Evolutionary conservation across 805 yeast species (phyloP), one percentile per base, ranked within the genome.

Genomic region (Huiozyma naganishii): DNA sequence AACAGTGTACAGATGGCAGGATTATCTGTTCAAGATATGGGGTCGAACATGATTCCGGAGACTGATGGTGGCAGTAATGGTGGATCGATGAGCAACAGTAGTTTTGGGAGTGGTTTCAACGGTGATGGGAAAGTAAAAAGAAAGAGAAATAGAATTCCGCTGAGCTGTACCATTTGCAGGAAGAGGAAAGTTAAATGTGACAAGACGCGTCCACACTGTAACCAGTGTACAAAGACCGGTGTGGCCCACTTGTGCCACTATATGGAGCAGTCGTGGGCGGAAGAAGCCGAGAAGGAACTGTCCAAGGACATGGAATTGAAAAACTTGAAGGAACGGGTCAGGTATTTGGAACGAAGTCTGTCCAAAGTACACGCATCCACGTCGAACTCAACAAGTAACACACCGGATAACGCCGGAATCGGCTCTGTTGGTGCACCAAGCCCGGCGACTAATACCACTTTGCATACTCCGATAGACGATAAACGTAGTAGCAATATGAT

Each of bases 241-340:
- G 80, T 76, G 11, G 72, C 72, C 6, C 80, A 76, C 53, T 58
- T 76, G 13, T 76, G 81, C 46, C 75, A 73, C 42, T 76, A 74
- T 49, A 65, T 76, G 50, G 79, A 74, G 48, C 81, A 79, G 36
- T 64, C 69, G n/a, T 76, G 81, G 81, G 80, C 80, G 59, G 52
- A 63, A 54, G 55, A 64, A 50, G 58, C 63, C 65, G 53, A 83
- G 75, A 58, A 66, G 61, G 47, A 74, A 69, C 46, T 67, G 58
- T 55, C 74, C 48, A 68, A 75, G 45, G 75, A 61, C 37, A 61
- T 65, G 9, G 76, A 71, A 49, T 54, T 68, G 44, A 65, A 71
- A 48, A 76, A 72, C 54, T 72, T 85, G 73, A 75, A 75, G 50
- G 67, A 67, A 13, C 74, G 80, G 48, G 72, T 80, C 3, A 66